Percentiles rank a stretch among this genome's conserved stretches.
Conservation (phyloP, 2,329 filamentous ascomycete genomes). For the Onygenales sp. region DNA sequence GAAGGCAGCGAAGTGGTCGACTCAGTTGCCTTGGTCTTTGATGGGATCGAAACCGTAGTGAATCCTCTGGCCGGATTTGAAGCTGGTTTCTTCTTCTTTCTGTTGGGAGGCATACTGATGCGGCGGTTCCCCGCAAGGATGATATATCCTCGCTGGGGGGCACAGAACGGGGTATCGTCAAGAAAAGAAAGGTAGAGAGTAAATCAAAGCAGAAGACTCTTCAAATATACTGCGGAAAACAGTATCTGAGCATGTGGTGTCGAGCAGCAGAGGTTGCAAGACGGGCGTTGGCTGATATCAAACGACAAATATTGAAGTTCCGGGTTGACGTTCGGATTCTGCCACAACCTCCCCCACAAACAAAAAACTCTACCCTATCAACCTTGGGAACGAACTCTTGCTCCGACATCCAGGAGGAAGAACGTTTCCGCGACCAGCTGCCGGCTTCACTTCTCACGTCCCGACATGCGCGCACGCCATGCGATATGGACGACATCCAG, state of each 20-base stretch:
- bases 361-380: neutral
- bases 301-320: neutral
- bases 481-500: conserved; percentile 34
- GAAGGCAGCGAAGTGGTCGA: conserved; percentile 12
- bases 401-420: neutral
- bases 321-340: neutral
- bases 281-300: neutral
- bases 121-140: neutral
- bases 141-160: neutral
- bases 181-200: neutral
- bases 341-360: neutral
- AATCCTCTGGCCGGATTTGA: conserved; percentile 86
- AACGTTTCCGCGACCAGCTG: neutral
- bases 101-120: conserved; percentile 9
- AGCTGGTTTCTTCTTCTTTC: conserved; percentile 70
- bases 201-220: neutral
- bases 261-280: neutral
- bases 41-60: conserved; percentile 85
- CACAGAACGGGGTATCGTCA: neutral
- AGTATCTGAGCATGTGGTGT: neutral
- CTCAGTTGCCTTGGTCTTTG: conserved; percentile 56
- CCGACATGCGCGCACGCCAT: conserved; percentile 22
- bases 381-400: neutral
- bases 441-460: conserved; percentile 2
- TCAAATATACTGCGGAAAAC: neutral